Evolutionary conservation across 345 rosid genomes (phyloP).

Genomic region (Microcos paniculata): DNA sequence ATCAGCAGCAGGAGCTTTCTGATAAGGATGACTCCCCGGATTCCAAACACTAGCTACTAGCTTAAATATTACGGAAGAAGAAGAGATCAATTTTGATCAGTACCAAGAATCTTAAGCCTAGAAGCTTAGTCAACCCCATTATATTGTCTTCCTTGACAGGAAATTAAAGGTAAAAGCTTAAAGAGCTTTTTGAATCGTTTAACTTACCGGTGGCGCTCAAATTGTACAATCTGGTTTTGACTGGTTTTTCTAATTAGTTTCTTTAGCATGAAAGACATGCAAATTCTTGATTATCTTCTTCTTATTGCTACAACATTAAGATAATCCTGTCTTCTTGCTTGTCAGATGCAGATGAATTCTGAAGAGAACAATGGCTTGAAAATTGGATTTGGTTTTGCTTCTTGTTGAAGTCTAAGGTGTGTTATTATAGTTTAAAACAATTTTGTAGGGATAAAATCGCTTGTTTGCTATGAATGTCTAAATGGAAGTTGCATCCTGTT

Average conservation of each 20-base stretch:
- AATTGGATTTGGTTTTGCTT: constrained; percentile 25
- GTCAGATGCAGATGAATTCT: constrained; percentile 26
- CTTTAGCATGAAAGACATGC: background rate
- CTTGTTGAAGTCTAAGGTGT: constrained; percentile 14
- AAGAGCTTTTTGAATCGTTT: background rate
- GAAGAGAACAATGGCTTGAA: constrained; percentile 11
- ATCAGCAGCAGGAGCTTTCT: constrained; percentile 39
- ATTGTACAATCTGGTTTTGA: background rate
- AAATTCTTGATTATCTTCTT: background rate
- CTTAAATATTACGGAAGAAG: constrained; percentile 2
- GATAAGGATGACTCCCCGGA: constrained; percentile 54
- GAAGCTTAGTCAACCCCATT: constrained; percentile 7
- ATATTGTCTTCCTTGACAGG: constrained; percentile 11
- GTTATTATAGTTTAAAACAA: background rate
- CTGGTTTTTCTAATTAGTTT: background rate
- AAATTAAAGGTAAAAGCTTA: constrained; percentile 9
- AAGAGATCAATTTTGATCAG: constrained; percentile 16
- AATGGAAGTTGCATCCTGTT: constrained; percentile 1
- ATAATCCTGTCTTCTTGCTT: background rate
- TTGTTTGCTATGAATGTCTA: constrained; percentile 15
- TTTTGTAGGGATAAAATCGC: background rate
- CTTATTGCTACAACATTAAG: background rate
- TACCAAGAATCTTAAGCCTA: background rate
- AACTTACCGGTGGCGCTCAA: background rate
- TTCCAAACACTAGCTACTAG: constrained; percentile 48